Percentiles rank a stretch among this genome's conserved stretches.
Conservation (phyloP, 2,329 filamentous ascomycete species). For the Fusarium fujikuroi region DNA sequence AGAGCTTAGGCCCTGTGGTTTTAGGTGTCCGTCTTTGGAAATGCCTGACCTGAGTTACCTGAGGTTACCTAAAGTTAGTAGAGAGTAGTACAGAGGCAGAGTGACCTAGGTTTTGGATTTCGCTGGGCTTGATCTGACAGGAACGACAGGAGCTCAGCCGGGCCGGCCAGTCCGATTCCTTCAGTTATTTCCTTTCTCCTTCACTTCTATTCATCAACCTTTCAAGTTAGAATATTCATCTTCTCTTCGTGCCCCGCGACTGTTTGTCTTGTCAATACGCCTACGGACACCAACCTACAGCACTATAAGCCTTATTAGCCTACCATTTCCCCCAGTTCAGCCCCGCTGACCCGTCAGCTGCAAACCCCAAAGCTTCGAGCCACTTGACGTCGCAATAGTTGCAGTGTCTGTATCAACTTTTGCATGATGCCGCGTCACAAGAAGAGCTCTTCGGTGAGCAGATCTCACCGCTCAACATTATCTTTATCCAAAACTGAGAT, state of each 20-base stretch:
- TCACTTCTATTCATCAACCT: conserved; percentile 15
- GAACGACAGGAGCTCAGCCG: conserved; percentile 3
- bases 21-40: conserved; percentile 25
- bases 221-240: not conserved
- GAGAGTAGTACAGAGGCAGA: not conserved
- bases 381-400: conserved; percentile 40
- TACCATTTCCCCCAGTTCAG: conserved; percentile 14
- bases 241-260: conserved; percentile 4
- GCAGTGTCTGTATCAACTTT: conserved; percentile 1
- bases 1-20: conserved; percentile 11
- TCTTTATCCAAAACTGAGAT: conserved; percentile 79
- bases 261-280: not conserved
- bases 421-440: conserved; percentile 45
- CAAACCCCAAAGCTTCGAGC: conserved; percentile 29
- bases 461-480: conserved; percentile 70
- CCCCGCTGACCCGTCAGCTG: conserved; percentile 35
- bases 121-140: conserved; percentile 17
- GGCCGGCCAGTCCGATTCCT: conserved; percentile 27
- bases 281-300: conserved; percentile 3
- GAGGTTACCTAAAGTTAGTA: not conserved
- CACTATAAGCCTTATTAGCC: conserved; percentile 13
- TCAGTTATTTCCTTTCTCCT: conserved; percentile 5
- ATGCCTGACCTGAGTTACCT: conserved; percentile 5
- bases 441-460: conserved; percentile 44
- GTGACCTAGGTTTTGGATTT: conserved; percentile 24